Base-by-base conservation (phyloP, 1,139 yeast species). In the Candida buenavistaensis region DNA sequence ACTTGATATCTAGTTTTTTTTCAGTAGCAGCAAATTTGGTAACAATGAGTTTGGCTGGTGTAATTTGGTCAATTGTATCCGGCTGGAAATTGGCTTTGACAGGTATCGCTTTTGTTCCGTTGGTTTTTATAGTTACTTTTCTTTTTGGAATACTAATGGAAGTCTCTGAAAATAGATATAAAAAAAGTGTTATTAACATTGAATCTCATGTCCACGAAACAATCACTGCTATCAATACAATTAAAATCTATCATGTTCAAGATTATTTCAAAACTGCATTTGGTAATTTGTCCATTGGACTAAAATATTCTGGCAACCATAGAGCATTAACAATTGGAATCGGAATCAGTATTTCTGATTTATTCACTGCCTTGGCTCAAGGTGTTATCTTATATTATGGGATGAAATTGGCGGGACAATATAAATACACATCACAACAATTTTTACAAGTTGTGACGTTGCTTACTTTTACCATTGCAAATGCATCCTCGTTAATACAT, bases 31-130 rank as follows among this genome's bases (percentile, higher is more conserved):
- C 78, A 1, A 75, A 81, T 4, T 68, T 85, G 32, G 36, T 74
- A 1, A 62, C 78, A 0, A 68, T 89, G 37, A 64, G 82, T 0
- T 26, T 66, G 0, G 59, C 80, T 14, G 95, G 96, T 3, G 47
- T 80, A 4, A 62, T 77, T 5, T 90, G 97, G 97, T 80, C 96
- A 0, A 46, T 88, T 5, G 68, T 70, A 0, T 54, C 72, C n/a
- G 96, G 96, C 0, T 92, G 97, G 97, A 84, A 82, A 48, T 63
- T 92, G 32, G 77, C 96, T 1, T 59, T 90, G 11, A 92, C 87
- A 1, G 94, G 95, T 2, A 49, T 89, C 7, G 71, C 95, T 0
- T 68, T 89, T 54, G 72, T 85, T 7, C 94, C 96, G 0, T 45
- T 78, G 16, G 78, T 83, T 37, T 57, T 72, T 3, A 13, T 75